These are phyloP conservation scores for Jasminum sambac DNA, from an alignment of 257 asterid genomes.

Conservation along the genomic window DNA sequence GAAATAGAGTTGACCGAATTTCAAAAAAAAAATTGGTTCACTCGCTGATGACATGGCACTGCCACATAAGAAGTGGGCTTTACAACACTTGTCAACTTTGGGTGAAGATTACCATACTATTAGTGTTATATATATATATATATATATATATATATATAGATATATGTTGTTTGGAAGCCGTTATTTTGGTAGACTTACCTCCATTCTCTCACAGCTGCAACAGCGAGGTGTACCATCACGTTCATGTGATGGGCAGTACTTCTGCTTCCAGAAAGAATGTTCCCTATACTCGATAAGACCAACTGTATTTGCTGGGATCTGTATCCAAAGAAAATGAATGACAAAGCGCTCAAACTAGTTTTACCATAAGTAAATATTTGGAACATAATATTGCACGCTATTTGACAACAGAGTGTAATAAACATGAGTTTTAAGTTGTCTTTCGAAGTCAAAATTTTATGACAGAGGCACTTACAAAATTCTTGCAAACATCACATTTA, in stretches of 20 bases:
- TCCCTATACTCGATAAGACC: constrained; percentile 81
- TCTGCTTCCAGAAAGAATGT: constrained; percentile 84
- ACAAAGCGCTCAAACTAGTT: constrained; percentile 1
- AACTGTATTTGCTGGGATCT: constrained; percentile 69
- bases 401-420: background rate
- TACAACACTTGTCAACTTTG: too few species aligned
- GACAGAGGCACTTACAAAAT: constrained; percentile 52
- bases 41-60: too few species aligned
- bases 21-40: too few species aligned
- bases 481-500: constrained; percentile 78
- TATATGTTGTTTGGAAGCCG: too few species aligned
- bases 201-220: constrained; percentile 96
- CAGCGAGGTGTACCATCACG: constrained; percentile 81
- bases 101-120: too few species aligned
- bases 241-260: constrained; percentile 90
- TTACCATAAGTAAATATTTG: background rate
- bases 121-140: too few species aligned
- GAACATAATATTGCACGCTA: background rate
- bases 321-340: constrained; percentile 14
- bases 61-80: too few species aligned
- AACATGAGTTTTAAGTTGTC: background rate
- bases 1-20: too few species aligned
- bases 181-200: constrained; percentile 47
- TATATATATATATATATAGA: too few species aligned
- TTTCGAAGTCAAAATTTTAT: background rate